Conservation (phyloP, 148 eudicot species). For the Chenopodium album region DNA sequence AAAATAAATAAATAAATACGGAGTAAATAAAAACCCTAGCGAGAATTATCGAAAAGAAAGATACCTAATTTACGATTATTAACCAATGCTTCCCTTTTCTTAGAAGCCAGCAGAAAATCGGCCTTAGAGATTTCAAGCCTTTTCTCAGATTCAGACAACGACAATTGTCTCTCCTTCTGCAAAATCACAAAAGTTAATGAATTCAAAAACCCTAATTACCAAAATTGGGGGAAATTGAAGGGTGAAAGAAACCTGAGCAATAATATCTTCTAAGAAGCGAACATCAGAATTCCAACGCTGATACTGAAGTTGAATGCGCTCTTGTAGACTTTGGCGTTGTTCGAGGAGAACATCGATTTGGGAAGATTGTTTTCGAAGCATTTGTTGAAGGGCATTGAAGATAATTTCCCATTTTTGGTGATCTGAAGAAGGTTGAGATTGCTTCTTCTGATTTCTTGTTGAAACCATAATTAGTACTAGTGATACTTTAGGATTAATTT, state of each 20-base stretch:
- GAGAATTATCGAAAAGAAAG: conserved; percentile 1
- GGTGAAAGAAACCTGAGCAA: conserved; percentile 35
- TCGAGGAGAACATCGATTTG: conserved; percentile 38
- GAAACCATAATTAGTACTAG: conserved; percentile 2
- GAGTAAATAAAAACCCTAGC: background rate
- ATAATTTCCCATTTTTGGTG: conserved; percentile 43
- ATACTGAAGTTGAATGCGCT: conserved; percentile 31
- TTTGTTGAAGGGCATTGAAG: conserved; percentile 35
- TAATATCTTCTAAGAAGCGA: conserved; percentile 25
- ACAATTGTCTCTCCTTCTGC: conserved; percentile 44
- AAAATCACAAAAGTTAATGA: conserved; percentile 13
- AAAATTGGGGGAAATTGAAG: background rate
- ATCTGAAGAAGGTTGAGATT: conserved; percentile 23
- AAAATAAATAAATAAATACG: background rate
- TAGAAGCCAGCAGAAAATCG: conserved; percentile 35
- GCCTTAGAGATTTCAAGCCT: conserved; percentile 32
- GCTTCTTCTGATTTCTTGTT: conserved; percentile 30
- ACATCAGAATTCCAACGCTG: conserved; percentile 38
- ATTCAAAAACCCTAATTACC: background rate
- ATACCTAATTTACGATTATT: conserved; percentile 50
- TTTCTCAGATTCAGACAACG: conserved; percentile 25
- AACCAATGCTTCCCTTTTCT: conserved; percentile 31
- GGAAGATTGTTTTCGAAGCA: conserved; percentile 33
- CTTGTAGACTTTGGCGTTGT: conserved; percentile 39
- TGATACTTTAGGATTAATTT: too few species aligned